Percentiles rank a stretch among this genome's conserved stretches.
These are phyloP conservation scores for Centella asiatica DNA, from an alignment of 129 eudicot genomes.

Conservation along the genomic window DNA sequence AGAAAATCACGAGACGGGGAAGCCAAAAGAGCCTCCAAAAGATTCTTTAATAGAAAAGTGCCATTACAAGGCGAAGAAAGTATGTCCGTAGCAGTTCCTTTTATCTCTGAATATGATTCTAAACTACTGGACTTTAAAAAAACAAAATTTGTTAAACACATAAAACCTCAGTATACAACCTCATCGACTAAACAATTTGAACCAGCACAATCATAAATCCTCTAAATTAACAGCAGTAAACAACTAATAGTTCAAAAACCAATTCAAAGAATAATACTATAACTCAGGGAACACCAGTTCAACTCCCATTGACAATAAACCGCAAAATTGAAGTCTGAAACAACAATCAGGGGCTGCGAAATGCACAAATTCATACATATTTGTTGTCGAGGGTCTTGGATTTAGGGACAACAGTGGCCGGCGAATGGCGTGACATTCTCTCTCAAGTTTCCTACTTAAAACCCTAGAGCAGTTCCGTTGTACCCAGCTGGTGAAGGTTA, in stretches of 20 bases:
- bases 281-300: too few relatives aligned
- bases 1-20: too few relatives aligned
- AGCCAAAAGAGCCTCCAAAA: too few relatives aligned
- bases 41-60: too few relatives aligned
- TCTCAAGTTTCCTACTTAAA: conserved; percentile 1
- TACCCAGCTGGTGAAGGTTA: not conserved
- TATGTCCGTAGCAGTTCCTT: too few relatives aligned
- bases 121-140: too few relatives aligned
- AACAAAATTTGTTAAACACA: not conserved
- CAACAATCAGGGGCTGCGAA: not conserved
- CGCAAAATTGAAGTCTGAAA: not conserved
- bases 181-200: not conserved
- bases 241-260: too few relatives aligned
- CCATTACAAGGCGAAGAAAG: too few relatives aligned
- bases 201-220: not conserved
- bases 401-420: conserved; percentile 67
- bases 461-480: conserved; percentile 5
- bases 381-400: conserved; percentile 87
- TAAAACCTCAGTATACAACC: not conserved
- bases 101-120: too few relatives aligned
- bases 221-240: too few relatives aligned
- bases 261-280: too few relatives aligned
- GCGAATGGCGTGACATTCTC: conserved; percentile 66
- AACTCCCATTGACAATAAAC: too few relatives aligned
- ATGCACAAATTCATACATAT: conserved; percentile 47